phyloP scores from a whole-genome alignment of 768 basidiomycete genomes.

The Jaapia argillacea region DNA sequence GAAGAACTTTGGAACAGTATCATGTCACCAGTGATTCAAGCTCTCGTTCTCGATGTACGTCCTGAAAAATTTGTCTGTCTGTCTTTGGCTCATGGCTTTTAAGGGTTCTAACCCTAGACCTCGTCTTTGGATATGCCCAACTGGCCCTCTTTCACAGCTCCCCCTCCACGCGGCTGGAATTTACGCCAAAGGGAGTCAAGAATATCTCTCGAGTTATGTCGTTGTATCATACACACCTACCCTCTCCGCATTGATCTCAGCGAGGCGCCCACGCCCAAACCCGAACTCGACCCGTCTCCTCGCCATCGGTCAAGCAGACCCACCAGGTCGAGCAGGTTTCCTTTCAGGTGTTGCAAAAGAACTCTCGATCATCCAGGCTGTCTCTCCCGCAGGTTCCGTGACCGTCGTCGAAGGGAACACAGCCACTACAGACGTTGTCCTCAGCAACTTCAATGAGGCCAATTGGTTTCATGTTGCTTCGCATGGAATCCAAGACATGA shows the following conservation, averaged over 20 bases:
- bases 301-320: neutral
- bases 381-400: neutral
- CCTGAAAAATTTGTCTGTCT: neutral
- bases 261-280: neutral
- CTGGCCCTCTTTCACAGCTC: neutral
- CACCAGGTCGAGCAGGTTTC: neutral
- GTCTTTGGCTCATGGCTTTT: neutral
- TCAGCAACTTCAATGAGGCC: neutral
- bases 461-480: constrained; percentile 8
- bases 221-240: constrained; percentile 5
- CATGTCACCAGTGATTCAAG: neutral
- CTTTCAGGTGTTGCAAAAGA: neutral
- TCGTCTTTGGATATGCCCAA: neutral
- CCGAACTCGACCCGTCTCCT: neutral
- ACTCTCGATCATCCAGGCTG: neutral
- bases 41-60: neutral
- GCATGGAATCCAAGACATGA: constrained; percentile 8
- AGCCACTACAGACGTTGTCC: neutral
- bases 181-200: neutral
- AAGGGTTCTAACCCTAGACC: neutral
- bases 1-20: neutral
- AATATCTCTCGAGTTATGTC: neutral
- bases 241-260: neutral
- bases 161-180: neutral
- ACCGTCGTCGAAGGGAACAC: neutral